Percentiles rank a stretch among this genome's conserved stretches.
phyloP scores from a whole-genome alignment of 2,329 filamentous ascomycete genomes.

The Paecilomyces dactylethromorphus region DNA sequence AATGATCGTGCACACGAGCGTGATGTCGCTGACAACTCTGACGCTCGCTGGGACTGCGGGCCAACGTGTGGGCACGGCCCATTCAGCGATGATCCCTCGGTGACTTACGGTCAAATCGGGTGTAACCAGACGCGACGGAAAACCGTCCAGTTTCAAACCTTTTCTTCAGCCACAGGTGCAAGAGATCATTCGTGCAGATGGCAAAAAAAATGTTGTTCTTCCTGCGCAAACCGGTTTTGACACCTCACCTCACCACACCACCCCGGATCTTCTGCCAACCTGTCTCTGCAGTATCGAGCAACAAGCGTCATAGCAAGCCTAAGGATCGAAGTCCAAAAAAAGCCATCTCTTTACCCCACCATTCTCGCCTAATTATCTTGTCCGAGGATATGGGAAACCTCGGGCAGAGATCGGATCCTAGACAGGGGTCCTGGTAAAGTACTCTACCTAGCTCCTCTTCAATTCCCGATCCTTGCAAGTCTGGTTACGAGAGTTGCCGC shows the following conservation, averaged over 20 bases:
- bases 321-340: background rate
- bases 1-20: background rate
- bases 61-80: background rate
- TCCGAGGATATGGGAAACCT: background rate
- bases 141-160: background rate
- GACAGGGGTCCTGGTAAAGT: background rate
- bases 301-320: background rate
- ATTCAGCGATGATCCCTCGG: background rate
- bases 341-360: background rate
- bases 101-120: background rate
- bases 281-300: background rate
- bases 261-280: background rate
- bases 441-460: background rate
- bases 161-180: background rate
- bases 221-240: background rate
- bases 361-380: background rate
- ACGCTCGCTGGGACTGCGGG: background rate
- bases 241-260: background rate
- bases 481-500: background rate
- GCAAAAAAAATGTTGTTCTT: background rate
- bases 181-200: background rate
- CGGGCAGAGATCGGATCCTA: background rate
- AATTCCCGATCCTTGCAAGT: background rate
- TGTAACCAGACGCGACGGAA: background rate
- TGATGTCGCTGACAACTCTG: background rate